phyloP scores from a whole-genome alignment of 139 green algal genomes.

The Auxenochlorella pyrenoidosa region DNA sequence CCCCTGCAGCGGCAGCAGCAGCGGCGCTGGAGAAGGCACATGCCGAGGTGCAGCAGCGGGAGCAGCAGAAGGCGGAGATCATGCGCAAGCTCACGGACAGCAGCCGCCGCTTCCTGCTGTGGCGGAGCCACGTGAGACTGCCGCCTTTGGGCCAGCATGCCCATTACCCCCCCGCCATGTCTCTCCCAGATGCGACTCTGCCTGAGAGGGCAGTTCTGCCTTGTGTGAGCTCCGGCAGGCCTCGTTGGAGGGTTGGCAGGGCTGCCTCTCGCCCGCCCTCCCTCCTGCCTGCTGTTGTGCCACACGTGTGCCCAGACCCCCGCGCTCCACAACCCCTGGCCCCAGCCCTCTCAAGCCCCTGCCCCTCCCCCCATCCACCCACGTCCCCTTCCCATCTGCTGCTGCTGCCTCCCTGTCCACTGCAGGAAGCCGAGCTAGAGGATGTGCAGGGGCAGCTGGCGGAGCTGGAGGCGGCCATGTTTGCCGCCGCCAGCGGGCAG shows the following conservation, averaged over 20 bases:
- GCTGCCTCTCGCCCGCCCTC: no score
- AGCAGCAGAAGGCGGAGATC: neutral
- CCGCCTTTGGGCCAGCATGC: neutral
- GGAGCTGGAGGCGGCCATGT: slow-evolving; percentile 1
- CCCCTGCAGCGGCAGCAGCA: neutral
- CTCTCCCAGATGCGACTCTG: no score
- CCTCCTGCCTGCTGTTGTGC: no score
- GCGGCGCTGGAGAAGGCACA: neutral
- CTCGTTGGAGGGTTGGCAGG: no score
- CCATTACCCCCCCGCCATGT: no score
- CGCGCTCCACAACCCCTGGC: no score
- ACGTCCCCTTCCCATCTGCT: neutral
- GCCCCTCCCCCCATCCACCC: neutral
- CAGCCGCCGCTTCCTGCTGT: neutral
- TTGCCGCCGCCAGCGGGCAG: neutral
- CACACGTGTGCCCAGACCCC: no score
- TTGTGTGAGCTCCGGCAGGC: no score
- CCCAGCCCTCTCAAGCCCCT: neutral
- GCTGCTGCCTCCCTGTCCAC: neutral
- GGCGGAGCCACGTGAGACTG: neutral
- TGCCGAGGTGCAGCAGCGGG: neutral
- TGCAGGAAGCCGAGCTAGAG: slow-evolving; percentile 5
- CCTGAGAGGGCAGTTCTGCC: no score
- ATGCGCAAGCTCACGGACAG: neutral
- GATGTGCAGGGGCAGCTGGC: neutral